Evolutionary conservation across 176 grass and related monocot genomes (phyloP).

Genomic region (Triticum monococcum): DNA sequence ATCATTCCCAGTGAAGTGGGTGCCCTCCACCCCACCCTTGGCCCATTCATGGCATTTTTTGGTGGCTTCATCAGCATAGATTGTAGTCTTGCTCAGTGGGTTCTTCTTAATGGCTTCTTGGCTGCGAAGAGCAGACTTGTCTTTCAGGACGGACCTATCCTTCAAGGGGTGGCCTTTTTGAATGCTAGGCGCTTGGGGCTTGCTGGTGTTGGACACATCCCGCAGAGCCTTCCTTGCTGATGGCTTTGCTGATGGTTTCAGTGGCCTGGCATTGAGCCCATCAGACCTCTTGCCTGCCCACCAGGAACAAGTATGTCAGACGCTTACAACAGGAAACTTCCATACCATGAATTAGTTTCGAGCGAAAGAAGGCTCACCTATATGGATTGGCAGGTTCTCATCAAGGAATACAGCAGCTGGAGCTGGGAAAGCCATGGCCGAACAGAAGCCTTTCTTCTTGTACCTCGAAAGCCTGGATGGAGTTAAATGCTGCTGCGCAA

Average conservation of each 20-base stretch:
- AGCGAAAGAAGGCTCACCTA: constrained; percentile 32
- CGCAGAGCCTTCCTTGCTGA: constrained; percentile 47
- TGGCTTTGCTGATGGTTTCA: constrained; percentile 52
- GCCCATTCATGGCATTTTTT: constrained; percentile 61
- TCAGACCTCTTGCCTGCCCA: constrained; percentile 52
- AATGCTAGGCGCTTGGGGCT: constrained; percentile 23
- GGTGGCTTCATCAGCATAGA: constrained; percentile 47
- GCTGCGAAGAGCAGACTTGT: constrained; percentile 25
- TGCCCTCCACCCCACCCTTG: constrained; percentile 54
- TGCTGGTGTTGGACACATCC: constrained; percentile 55
- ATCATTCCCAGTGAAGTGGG: constrained; percentile 58
- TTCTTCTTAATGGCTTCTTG: constrained; percentile 39
- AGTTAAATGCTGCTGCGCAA: background rate
- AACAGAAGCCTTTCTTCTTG: constrained; percentile 21
- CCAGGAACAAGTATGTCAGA: background rate
- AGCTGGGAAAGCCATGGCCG: constrained; percentile 53
- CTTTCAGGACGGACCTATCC: constrained; percentile 40
- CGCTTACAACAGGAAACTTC: background rate
- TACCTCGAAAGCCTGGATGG: background rate
- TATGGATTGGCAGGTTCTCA: constrained; percentile 48
- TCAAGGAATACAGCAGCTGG: constrained; percentile 34
- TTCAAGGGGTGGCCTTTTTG: constrained; percentile 35
- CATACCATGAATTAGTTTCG: background rate
- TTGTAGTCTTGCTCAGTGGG: constrained; percentile 21
- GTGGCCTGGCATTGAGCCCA: constrained; percentile 38